A percentile compares a stretch with the other conserved stretches of the same genome.
phyloP scores from a whole-genome alignment of 2,329 filamentous ascomycete species.

The Coccinonectria pachysandricola region DNA sequence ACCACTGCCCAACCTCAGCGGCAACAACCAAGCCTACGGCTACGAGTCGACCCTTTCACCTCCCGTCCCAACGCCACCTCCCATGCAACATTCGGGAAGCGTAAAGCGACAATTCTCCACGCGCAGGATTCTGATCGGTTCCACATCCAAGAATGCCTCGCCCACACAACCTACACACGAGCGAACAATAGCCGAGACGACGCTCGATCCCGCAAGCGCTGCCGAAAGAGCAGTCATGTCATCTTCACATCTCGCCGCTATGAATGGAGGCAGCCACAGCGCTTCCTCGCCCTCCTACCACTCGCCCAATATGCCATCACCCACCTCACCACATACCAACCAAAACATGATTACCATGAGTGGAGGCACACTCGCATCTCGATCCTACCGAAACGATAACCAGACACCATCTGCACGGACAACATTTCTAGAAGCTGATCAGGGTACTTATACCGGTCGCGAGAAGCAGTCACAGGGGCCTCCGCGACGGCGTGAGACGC shows the following conservation, averaged over 20 bases:
- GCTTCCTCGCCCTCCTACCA: slow-evolving; percentile 44
- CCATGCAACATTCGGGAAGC: slow-evolving; percentile 35
- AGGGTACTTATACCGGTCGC: slow-evolving; percentile 19
- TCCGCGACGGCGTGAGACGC: slow-evolving; percentile 51
- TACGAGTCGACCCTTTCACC: slow-evolving; percentile 44
- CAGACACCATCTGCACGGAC: slow-evolving; percentile 43
- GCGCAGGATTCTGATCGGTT: slow-evolving; percentile 61
- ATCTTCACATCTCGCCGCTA: slow-evolving; percentile 59
- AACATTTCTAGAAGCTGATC: slow-evolving; percentile 44
- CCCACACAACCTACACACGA: slow-evolving; percentile 65
- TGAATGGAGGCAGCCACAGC: slow-evolving; percentile 53
- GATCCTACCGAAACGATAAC: slow-evolving; percentile 49
- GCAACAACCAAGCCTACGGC: slow-evolving; percentile 32
- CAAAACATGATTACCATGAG: slow-evolving; percentile 31
- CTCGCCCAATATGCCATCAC: slow-evolving; percentile 59
- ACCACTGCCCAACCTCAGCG: slow-evolving; percentile 54
- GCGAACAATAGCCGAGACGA: slow-evolving; percentile 50
- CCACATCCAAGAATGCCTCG: slow-evolving; percentile 64
- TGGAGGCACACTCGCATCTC: slow-evolving; percentile 48
- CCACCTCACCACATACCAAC: slow-evolving; percentile 56
- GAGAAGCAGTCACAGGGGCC: slow-evolving; percentile 25
- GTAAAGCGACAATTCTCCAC: slow-evolving; percentile 66
- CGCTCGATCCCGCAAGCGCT: slow-evolving; percentile 58
- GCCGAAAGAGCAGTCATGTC: slow-evolving; percentile 56
- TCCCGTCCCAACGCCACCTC: slow-evolving; percentile 45